These are phyloP conservation scores for Phytophthora foliorum DNA, from an alignment of 352 stramenopile species.

Conservation along the genomic window DNA sequence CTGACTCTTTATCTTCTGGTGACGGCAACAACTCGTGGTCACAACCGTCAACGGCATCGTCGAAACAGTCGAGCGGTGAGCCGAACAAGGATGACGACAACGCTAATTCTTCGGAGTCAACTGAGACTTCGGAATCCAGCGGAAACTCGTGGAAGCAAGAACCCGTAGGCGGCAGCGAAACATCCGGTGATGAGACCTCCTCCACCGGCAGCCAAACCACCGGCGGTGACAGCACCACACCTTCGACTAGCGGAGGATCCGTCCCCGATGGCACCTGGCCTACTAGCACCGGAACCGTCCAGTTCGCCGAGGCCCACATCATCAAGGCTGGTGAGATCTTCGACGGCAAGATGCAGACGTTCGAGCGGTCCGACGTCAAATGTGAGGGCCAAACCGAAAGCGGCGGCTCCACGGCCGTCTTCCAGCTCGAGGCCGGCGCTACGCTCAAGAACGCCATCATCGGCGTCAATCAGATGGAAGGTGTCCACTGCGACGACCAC, in stretches of 20 bases:
- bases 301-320: constrained; percentile 28
- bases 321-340: constrained; percentile 45
- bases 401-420: constrained; percentile 31
- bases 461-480: constrained; percentile 26
- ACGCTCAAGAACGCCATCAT: constrained; percentile 34
- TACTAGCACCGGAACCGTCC: constrained; percentile 16
- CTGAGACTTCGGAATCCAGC: too few species aligned
- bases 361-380: constrained; percentile 57
- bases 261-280: constrained; percentile 21
- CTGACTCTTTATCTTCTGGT: constrained; percentile 8
- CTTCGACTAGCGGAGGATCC: constrained; percentile 5
- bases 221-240: constrained; percentile 6
- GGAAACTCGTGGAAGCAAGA: constrained; percentile 3
- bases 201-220: constrained; percentile 10
- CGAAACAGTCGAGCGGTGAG: constrained; percentile 9
- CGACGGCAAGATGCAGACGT: constrained; percentile 42
- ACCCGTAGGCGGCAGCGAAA: constrained; percentile 10
- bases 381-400: constrained; percentile 41
- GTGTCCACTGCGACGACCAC: constrained; percentile 19
- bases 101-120: constrained; percentile 5
- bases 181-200: background rate
- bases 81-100: too few species aligned
- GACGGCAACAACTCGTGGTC: constrained; percentile 4
- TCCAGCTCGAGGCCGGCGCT: constrained; percentile 41
- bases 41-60: background rate